A percentile compares a stretch with the other conserved stretches of the same genome.
phyloP scores from a whole-genome alignment of 2,329 filamentous ascomycete genomes.

The Apiospora phragmitis region DNA sequence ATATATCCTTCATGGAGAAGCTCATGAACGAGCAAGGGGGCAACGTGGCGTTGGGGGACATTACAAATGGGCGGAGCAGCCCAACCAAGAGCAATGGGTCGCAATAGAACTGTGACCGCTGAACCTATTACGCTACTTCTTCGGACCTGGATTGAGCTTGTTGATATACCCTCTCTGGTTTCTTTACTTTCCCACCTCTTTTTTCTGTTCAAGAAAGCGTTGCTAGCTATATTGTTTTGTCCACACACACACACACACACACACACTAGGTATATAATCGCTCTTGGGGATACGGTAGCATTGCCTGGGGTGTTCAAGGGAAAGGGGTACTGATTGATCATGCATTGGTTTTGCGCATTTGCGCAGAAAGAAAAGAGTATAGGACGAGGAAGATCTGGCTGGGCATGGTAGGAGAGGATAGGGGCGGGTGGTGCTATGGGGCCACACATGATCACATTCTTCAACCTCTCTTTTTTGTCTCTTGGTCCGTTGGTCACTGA shows the following conservation, averaged over 20 bases:
- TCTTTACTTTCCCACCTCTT: not conserved
- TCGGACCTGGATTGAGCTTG: conserved; percentile 2
- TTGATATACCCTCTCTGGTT: conserved; percentile 8
- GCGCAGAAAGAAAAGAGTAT: not conserved
- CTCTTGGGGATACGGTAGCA: conserved; percentile 4
- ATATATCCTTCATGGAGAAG: conserved; percentile 95
- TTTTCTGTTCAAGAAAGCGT: conserved; percentile 6
- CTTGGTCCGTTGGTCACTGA: not conserved
- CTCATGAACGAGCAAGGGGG: conserved; percentile 51
- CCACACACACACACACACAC: not conserved
- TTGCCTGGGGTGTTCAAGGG: conserved; percentile 2
- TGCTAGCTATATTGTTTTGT: conserved; percentile 8
- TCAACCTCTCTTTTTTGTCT: not conserved
- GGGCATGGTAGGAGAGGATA: not conserved
- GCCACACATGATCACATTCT: not conserved
- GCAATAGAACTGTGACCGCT: conserved; percentile 16
- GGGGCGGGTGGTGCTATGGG: not conserved
- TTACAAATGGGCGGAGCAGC: conserved; percentile 31
- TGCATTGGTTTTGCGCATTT: not conserved
- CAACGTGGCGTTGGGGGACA: conserved; percentile 29
- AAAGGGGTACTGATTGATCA: conserved; percentile 5
- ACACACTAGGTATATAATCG: conserved; percentile 1
- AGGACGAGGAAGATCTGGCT: not conserved
- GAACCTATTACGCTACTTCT: not conserved
- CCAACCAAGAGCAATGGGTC: conserved; percentile 29